Evolutionary conservation across 2,329 filamentous ascomycete species (phyloP), one percentile per base, ranked within the genome.

Genomic region (Fusarium pseudocircinatum): DNA sequence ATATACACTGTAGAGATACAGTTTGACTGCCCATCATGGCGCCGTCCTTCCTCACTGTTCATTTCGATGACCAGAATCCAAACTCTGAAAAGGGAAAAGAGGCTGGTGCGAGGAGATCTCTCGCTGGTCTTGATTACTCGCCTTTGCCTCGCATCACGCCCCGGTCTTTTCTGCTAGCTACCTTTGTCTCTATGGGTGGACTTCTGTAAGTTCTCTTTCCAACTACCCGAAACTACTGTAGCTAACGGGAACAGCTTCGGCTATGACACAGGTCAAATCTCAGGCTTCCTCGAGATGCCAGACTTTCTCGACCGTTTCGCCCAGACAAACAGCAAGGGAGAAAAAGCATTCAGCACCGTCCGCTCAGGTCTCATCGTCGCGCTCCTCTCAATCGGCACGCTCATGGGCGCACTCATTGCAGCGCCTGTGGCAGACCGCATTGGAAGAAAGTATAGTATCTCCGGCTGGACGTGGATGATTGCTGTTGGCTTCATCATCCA

Each of bases 401-500:
- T 92, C 8, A 81, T 91, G 46, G 90, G 90, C 30, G 89, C 90
- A 12, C 81, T 92, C 1, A 75, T 85, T 32, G 87, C 86, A n/a
- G 90, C 90, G 2, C 89, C 88, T 6, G 82, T 93, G 18, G 88
- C 91, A n/a, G 91, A 93, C 76, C 85, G 82, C 22, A 84, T 93
- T 58, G 92, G 92, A 26, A 89, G 92, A 54, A 87, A 88, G 49
- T 83, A 86, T 50, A 90, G 89, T 39, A 93, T 94, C 65, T 87
- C 88, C 4, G 82, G 87, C 61, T 91, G 90, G 82, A 87, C 87
- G 64, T 80, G 90, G 62, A 84, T 92, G 57, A 89, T 89, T 73
- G 88, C 87, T 42, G 78, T 92, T 28, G 92, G 92, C 28, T 92
- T 92, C 72, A 84, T 93, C n/a, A 87, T 94, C 24, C 90, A 92